phyloP scores from a whole-genome alignment of 257 asterid genomes.

The Mitragyna speciosa region DNA sequence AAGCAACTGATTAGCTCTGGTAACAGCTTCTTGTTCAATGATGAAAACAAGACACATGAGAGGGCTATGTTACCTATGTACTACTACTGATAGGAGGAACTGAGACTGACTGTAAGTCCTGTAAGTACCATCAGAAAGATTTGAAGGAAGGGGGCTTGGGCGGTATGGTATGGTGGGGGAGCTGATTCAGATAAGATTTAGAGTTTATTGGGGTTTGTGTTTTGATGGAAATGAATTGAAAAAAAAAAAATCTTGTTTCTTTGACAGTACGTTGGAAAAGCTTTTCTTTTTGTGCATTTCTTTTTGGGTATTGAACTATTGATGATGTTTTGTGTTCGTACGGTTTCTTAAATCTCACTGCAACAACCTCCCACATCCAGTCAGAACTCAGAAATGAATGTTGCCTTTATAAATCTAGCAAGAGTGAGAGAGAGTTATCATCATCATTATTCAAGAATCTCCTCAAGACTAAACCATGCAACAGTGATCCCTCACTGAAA shows the following conservation, averaged over 20 bases:
- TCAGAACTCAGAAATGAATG: constrained; percentile 28
- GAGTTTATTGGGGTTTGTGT: constrained; percentile 50
- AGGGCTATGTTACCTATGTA: constrained; percentile 28
- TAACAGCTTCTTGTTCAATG: constrained; percentile 35
- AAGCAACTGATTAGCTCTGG: constrained; percentile 45
- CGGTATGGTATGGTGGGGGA: not conserved
- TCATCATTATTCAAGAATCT: constrained; percentile 13
- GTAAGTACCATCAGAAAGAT: constrained; percentile 37
- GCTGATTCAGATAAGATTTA: constrained; percentile 14
- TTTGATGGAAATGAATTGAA: constrained; percentile 39
- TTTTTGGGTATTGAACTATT: constrained; percentile 14
- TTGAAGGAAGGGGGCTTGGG: constrained; percentile 31
- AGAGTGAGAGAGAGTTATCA: not conserved
- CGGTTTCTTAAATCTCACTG: constrained; percentile 25
- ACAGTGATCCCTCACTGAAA: not conserved
- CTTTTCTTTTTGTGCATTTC: constrained; percentile 36
- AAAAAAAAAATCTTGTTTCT: constrained; percentile 11
- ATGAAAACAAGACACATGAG: constrained; percentile 54
- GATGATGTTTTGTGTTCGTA: constrained; percentile 22
- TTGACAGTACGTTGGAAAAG: constrained; percentile 41
- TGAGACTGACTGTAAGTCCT: constrained; percentile 15
- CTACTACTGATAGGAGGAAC: constrained; percentile 39
- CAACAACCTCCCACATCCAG: constrained; percentile 9
- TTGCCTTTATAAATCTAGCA: not conserved
- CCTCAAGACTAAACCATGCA: constrained; percentile 2